A percentile compares a stretch with the other conserved stretches of the same genome.
Evolutionary conservation across 2,329 filamentous ascomycete genomes (phyloP).

Genomic region (Monilinia laxa): DNA sequence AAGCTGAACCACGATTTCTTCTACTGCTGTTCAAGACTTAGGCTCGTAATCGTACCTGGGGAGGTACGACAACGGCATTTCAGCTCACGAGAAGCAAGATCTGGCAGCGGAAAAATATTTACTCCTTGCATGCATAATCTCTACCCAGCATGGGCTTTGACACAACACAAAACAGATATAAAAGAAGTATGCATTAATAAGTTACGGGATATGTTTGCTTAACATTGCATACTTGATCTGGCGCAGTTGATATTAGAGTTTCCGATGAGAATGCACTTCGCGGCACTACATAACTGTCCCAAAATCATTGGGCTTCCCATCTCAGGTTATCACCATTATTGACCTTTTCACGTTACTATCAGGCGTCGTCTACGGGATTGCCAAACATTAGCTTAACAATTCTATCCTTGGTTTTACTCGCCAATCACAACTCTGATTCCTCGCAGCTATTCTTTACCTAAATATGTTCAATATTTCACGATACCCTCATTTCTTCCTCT

Average conservation of each 20-base stretch:
- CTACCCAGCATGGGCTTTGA: neutral
- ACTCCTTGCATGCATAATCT: slow-evolving; percentile 16
- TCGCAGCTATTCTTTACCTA: neutral
- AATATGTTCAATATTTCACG: neutral
- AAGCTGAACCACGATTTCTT: neutral
- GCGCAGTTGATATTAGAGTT: neutral
- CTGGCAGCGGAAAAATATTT: slow-evolving; percentile 16
- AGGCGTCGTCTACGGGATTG: neutral
- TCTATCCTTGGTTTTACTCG: neutral
- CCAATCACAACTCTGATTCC: neutral
- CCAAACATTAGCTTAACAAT: neutral
- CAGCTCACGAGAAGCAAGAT: slow-evolving; percentile 13
- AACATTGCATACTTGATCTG: neutral
- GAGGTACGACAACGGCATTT: neutral
- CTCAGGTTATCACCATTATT: neutral
- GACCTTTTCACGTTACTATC: neutral
- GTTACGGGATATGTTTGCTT: slow-evolving; percentile 10
- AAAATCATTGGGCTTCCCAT: neutral
- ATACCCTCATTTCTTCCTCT: neutral
- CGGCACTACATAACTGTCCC: neutral
- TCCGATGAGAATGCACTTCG: slow-evolving; percentile 2
- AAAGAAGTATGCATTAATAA: neutral
- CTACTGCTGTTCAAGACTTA: neutral
- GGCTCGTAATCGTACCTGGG: neutral
- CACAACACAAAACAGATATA: neutral